Evolutionary conservation across 2,329 filamentous ascomycete species (phyloP).

Genomic region (Scedosporium minutisporum): DNA sequence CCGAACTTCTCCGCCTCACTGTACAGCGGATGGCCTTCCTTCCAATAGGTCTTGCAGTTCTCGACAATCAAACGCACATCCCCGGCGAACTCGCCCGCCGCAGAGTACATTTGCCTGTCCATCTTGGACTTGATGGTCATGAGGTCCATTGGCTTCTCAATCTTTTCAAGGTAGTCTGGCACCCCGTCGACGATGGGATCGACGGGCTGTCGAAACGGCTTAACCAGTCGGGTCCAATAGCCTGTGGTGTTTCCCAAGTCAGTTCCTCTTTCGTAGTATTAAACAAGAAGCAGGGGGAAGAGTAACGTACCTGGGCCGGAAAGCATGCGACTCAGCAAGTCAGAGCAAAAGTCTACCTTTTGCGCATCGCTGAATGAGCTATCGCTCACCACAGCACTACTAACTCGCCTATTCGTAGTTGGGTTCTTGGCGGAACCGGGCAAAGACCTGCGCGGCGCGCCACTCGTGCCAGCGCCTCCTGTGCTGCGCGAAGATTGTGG

Average conservation of each 20-base stretch:
- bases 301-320: conserved; percentile 45
- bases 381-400: conserved; percentile 3
- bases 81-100: conserved; percentile 41
- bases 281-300: background rate
- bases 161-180: conserved; percentile 51
- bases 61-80: conserved; percentile 54
- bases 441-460: background rate
- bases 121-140: conserved; percentile 51
- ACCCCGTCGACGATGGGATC: conserved; percentile 46
- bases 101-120: conserved; percentile 40
- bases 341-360: conserved; percentile 49
- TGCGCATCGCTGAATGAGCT: conserved; percentile 1
- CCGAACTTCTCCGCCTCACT: conserved; percentile 46
- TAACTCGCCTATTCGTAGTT: conserved; percentile 9
- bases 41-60: conserved; percentile 58
- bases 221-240: conserved; percentile 57
- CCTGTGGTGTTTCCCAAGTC: conserved; percentile 26
- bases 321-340: conserved; percentile 50
- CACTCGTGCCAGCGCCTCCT: background rate
- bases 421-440: conserved; percentile 17
- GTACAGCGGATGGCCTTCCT: conserved; percentile 44
- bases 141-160: conserved; percentile 54
- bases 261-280: background rate
- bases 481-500: background rate
- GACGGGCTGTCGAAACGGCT: conserved; percentile 51